These are phyloP conservation scores for Claviceps arundinis DNA, from an alignment of 2,329 filamentous ascomycete species.

Conservation along the genomic window DNA sequence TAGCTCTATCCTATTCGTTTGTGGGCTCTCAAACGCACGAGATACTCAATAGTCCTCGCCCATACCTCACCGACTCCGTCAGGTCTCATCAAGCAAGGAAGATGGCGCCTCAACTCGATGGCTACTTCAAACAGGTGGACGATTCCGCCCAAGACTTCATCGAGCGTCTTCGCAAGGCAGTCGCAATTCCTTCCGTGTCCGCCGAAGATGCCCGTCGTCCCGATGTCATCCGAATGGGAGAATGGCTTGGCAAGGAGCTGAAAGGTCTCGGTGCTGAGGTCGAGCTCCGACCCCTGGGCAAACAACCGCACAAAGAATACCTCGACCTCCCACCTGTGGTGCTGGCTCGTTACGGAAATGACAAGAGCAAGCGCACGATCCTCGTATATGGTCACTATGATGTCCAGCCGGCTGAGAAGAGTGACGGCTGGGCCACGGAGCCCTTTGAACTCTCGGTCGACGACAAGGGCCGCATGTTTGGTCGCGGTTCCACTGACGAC, in stretches of 20 bases:
- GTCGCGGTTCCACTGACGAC: slow-evolving; percentile 90
- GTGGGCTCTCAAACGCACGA: slow-evolving; percentile 2
- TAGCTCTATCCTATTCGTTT: slow-evolving; percentile 10
- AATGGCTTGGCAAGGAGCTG: slow-evolving; percentile 77
- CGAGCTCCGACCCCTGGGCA: slow-evolving; percentile 74
- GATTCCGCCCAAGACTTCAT: slow-evolving; percentile 68
- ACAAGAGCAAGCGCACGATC: slow-evolving; percentile 86
- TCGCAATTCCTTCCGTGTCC: slow-evolving; percentile 92
- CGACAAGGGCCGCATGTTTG: slow-evolving; percentile 88
- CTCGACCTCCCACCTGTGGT: slow-evolving; percentile 88
- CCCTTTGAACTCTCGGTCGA: slow-evolving; percentile 83
- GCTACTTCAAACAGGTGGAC: slow-evolving; percentile 89
- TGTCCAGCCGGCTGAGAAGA: slow-evolving; percentile 85
- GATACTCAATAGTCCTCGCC: slow-evolving; percentile 14
- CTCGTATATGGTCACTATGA: slow-evolving; percentile 98
- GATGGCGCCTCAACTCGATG: slow-evolving; percentile 84
- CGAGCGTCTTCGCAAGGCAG: slow-evolving; percentile 77
- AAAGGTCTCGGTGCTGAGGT: slow-evolving; percentile 74
- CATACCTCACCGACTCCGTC: slow-evolving; percentile 40
- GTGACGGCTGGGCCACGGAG: slow-evolving; percentile 91
- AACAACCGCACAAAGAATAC: slow-evolving; percentile 81
- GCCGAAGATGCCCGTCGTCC: slow-evolving; percentile 77
- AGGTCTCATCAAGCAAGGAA: slow-evolving; percentile 50
- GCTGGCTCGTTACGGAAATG: slow-evolving; percentile 80
- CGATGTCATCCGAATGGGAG: slow-evolving; percentile 93